Base-by-base conservation (phyloP, 1,284 basidiomycete genomes). In the Naganishia cerealis region DNA sequence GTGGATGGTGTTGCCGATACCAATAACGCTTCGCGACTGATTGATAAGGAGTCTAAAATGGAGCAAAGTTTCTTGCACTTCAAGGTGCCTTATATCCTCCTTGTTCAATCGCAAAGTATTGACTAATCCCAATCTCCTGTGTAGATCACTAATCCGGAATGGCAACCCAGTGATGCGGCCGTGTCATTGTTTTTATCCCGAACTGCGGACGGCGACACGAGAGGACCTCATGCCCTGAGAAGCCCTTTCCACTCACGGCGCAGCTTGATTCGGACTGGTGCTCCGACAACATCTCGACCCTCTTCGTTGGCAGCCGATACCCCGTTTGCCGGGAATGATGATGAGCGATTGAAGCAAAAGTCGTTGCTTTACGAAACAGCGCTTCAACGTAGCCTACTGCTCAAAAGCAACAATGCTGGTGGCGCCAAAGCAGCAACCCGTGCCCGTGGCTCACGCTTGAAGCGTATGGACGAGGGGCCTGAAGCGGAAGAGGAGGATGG, bases 41-140 rank as follows among this genome's bases (percentile, higher is more conserved):
- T 90, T 72, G 90, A 90, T 7, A 91, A 90, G 72, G 90, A 94
- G 73, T 90, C 91, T 65, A 96, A 98, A 84, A 97, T 99, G 93
- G 95, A 99, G 83, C 94, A 98, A 83, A 91, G 88, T 75, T 93
- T 99, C 81, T 82, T 98, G 43, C 94, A 92, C 75, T 99, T 99
- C 85, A 95, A 94, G 83, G 88, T 87, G 59, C 24, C 29, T 33
- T 33, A 33, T 72, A 61, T 18, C 16, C 39, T 12, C 24, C 50
- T 6, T 48, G n/a, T 33, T 62, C 33, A 12, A 12, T 21, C 21
- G 16, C 24, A 24, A 24, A 33, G 15, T 8, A 15, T 67, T 36
- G 56, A 36, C 61, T 33, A 36, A 12, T 12, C 66, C 16, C 59
- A 13, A 40, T 12, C 40, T 16, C 65, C 8, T 42, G 39, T 2